These are phyloP conservation scores for Corynascus novoguineensis DNA, from an alignment of 495 filamentous ascomycete genomes.

Conservation along the genomic window DNA sequence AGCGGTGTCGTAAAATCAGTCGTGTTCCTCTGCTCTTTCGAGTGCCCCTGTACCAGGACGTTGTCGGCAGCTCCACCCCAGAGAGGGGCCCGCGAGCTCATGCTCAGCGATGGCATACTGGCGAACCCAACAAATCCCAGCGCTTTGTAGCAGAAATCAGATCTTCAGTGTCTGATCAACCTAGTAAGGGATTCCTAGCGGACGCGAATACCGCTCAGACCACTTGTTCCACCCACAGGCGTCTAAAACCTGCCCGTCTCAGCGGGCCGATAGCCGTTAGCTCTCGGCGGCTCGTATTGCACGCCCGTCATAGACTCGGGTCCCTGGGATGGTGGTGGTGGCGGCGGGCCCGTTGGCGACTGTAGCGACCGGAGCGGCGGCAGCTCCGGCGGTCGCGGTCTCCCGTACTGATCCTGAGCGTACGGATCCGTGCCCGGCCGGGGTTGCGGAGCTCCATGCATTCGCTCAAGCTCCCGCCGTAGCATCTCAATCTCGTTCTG, in stretches of 20 bases:
- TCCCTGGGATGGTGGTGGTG: too few species aligned
- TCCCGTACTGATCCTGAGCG: slow-evolving; percentile 26
- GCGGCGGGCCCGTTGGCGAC: slow-evolving; percentile 9
- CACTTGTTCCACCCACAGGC: not conserved
- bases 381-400: slow-evolving; percentile 38
- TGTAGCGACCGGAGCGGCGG: slow-evolving; percentile 44
- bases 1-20: too few species aligned
- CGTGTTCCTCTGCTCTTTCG: too few species aligned
- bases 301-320: slow-evolving; percentile 51
- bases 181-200: not conserved
- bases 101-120: too few species aligned
- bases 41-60: too few species aligned
- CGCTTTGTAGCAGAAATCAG: too few species aligned
- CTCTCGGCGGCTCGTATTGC: slow-evolving; percentile 45
- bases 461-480: slow-evolving; percentile 38
- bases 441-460: slow-evolving; percentile 27
- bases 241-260: slow-evolving; percentile 18
- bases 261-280: slow-evolving; percentile 34
- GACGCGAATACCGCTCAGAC: not conserved
- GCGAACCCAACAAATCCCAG: too few species aligned
- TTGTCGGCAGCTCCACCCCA: too few species aligned
- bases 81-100: too few species aligned
- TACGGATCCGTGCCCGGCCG: slow-evolving; percentile 25
- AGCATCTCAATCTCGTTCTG: slow-evolving; percentile 44
- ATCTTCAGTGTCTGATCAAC: not conserved